A percentile compares a stretch with the other conserved stretches of the same genome.
phyloP scores from a whole-genome alignment of 2,329 filamentous ascomycete genomes.

The Grosmannia serpens region DNA sequence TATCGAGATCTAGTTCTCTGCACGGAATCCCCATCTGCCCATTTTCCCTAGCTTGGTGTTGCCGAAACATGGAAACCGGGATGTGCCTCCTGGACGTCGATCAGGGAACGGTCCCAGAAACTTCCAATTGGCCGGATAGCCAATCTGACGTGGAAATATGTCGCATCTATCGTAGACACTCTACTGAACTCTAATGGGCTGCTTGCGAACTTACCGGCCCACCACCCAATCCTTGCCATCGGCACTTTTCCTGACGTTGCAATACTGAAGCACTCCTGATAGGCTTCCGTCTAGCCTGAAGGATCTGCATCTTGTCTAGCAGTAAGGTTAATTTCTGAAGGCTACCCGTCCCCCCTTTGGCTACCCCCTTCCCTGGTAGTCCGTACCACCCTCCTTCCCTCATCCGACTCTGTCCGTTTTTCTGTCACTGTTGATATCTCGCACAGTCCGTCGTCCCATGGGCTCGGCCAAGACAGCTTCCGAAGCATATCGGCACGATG shows the following conservation, averaged over 20 bases:
- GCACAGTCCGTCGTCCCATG: not conserved
- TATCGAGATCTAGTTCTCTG: not conserved
- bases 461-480: not conserved
- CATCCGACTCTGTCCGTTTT: too few species aligned
- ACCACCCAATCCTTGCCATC: too few species aligned
- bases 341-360: not conserved
- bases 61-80: slow-evolving; percentile 15
- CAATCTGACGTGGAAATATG: not conserved
- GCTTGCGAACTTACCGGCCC: too few species aligned
- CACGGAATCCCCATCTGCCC: not conserved
- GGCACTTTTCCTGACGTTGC: too few species aligned
- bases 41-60: slow-evolving; percentile 4
- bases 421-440: not conserved
- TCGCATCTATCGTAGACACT: too few species aligned
- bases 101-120: not conserved
- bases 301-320: not conserved
- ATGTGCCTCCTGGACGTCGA: not conserved
- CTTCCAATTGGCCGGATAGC: not conserved
- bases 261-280: too few species aligned
- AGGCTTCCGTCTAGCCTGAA: too few species aligned
- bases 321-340: slow-evolving; percentile 13
- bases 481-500: not conserved
- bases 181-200: too few species aligned
- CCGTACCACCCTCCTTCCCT: too few species aligned
- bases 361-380: too few species aligned